These are phyloP conservation scores for Macaranga tanarius DNA, from an alignment of 441 rosid species.

Conservation along the genomic window DNA sequence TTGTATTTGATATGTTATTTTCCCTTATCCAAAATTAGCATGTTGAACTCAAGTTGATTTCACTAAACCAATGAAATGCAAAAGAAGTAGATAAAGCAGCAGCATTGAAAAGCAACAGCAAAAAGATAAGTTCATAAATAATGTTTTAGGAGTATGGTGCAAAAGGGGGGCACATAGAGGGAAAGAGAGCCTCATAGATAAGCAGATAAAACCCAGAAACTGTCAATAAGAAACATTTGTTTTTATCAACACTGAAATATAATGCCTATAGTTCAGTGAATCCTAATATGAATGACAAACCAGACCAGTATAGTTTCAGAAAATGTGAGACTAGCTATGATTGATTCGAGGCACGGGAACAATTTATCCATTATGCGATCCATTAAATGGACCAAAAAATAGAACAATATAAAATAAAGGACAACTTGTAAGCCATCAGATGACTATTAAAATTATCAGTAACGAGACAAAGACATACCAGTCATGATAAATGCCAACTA, in stretches of 20 bases:
- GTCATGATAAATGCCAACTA: slow-evolving; percentile 89
- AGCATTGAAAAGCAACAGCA: neutral
- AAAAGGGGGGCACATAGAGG: neutral
- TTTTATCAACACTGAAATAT: neutral
- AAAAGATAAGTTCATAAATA: neutral
- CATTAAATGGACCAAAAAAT: neutral
- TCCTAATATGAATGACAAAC: neutral
- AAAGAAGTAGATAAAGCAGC: neutral
- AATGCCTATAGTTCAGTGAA: neutral
- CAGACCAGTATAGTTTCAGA: neutral
- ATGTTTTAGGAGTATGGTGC: neutral
- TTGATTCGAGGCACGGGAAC: neutral
- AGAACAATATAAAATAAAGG: neutral
- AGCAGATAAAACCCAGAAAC: neutral
- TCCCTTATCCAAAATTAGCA: neutral
- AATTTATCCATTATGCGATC: neutral
- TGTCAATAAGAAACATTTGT: neutral
- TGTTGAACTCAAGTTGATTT: neutral
- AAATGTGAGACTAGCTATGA: too few species aligned
- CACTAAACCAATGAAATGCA: neutral
- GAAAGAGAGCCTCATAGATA: neutral
- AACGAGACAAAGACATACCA: slow-evolving; percentile 50
- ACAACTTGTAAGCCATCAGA: slow-evolving; percentile 6
- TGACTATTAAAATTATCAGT: neutral
- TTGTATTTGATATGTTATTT: neutral